Evolutionary conservation across 495 filamentous ascomycete species (phyloP).

Genomic region (Penicillium longicatenatum): DNA sequence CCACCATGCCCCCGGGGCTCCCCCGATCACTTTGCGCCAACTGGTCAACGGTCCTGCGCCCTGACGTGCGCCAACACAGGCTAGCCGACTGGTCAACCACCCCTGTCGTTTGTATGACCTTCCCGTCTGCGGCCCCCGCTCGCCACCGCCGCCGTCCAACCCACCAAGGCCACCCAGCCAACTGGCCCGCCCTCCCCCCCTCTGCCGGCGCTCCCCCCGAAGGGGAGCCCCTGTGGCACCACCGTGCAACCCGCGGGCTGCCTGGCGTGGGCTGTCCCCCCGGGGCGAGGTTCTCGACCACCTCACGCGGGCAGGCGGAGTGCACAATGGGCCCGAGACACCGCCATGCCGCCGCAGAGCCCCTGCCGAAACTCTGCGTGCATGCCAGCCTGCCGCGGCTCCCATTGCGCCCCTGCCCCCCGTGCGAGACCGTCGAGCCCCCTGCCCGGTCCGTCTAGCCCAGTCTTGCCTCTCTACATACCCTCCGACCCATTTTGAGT

Average conservation of each 20-base stretch:
- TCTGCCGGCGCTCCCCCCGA: background rate
- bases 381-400: background rate
- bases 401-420: background rate
- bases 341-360: background rate
- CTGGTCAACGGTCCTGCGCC: too few relatives aligned
- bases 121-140: background rate
- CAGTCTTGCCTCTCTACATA: conserved; percentile 21
- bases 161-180: background rate
- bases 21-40: too few relatives aligned
- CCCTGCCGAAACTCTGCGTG: background rate
- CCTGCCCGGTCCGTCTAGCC: background rate
- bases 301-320: background rate
- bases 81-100: too few relatives aligned
- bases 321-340: background rate
- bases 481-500: conserved; percentile 18
- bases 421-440: too few relatives aligned
- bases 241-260: background rate
- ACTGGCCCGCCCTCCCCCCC: background rate
- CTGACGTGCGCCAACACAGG: too few relatives aligned
- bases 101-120: background rate
- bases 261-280: background rate
- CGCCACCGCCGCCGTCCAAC: background rate
- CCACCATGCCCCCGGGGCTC: too few relatives aligned
- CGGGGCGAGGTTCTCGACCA: too few relatives aligned
- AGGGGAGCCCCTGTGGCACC: background rate